phyloP scores from a whole-genome alignment of 1,284 basidiomycete species.

The Rhizopogon parksii region DNA sequence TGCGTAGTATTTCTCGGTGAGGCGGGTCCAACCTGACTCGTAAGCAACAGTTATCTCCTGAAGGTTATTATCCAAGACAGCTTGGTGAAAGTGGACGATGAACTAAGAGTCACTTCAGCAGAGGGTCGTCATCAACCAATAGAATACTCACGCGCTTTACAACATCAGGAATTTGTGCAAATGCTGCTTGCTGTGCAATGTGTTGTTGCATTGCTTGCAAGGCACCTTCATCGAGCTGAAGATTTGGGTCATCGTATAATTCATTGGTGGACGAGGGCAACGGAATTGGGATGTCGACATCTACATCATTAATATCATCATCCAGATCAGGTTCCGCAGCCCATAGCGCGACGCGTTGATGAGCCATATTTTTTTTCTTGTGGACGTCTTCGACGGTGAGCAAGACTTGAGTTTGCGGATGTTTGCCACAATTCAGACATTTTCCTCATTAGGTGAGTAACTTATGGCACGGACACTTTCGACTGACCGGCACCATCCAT shows the following conservation, averaged over 20 bases:
- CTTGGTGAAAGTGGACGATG: constrained; percentile 87
- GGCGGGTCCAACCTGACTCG: constrained; percentile 93
- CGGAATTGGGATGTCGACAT: constrained; percentile 58
- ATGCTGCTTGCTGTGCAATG: constrained; percentile 72
- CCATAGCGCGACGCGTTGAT: constrained; percentile 63
- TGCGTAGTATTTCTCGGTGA: constrained; percentile 93
- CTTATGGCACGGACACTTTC: no score
- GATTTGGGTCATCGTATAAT: constrained; percentile 53
- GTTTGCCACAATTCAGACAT: neutral
- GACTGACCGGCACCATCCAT: neutral
- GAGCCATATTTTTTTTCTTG: constrained; percentile 26
- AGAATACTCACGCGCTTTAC: constrained; percentile 64
- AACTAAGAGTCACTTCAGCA: constrained; percentile 45
- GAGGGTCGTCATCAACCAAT: constrained; percentile 4
- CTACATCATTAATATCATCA: constrained; percentile 66
- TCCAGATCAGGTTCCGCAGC: constrained; percentile 67
- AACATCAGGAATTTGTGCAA: constrained; percentile 72
- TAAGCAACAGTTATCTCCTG: constrained; percentile 87
- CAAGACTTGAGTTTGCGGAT: constrained; percentile 1
- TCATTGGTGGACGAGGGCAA: constrained; percentile 59
- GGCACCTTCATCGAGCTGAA: constrained; percentile 59
- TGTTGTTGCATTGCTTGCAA: constrained; percentile 69
- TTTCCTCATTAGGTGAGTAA: neutral
- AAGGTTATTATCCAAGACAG: constrained; percentile 80
- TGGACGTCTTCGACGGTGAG: constrained; percentile 1